Percentiles rank a stretch among this genome's conserved stretches.
phyloP scores from a whole-genome alignment of 768 basidiomycete genomes.

The Podaxis sp. region DNA sequence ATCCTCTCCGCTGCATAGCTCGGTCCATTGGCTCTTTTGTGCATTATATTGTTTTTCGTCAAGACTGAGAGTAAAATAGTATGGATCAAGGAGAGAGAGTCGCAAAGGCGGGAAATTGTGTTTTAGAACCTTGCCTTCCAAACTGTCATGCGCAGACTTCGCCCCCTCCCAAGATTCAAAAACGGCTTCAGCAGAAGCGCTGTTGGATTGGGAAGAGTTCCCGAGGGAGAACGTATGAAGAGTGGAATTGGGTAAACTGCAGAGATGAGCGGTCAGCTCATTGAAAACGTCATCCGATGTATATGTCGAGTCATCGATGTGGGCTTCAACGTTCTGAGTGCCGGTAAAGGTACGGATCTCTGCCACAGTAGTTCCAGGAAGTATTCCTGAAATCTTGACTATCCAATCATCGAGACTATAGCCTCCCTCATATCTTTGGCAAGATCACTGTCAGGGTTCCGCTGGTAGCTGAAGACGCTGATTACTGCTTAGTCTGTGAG shows the following conservation, averaged over 20 bases:
- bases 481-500: conserved; percentile 40
- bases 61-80: conserved; percentile 49
- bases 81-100: conserved; percentile 43
- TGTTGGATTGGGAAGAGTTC: background rate
- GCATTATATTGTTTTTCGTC: conserved; percentile 47
- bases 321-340: background rate
- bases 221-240: conserved; percentile 8
- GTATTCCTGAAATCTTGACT: conserved; percentile 12
- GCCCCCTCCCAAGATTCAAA: conserved; percentile 52
- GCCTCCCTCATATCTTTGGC: conserved; percentile 38
- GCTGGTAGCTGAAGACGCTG: conserved; percentile 27
- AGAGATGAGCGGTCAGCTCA: conserved; percentile 8
- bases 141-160: conserved; percentile 32
- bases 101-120: conserved; percentile 32
- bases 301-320: background rate
- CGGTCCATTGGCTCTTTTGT: conserved; percentile 48
- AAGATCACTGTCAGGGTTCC: conserved; percentile 33
- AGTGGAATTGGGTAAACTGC: background rate
- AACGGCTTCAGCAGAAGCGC: conserved; percentile 32
- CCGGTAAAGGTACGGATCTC: conserved; percentile 4
- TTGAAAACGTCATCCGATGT: conserved; percentile 9
- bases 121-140: conserved; percentile 30
- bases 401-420: background rate
- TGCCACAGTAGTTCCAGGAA: background rate
- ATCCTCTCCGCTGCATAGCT: conserved; percentile 35